Base-by-base conservation (phyloP, 306 rosid genomes). In the Cicer yamashitae region DNA sequence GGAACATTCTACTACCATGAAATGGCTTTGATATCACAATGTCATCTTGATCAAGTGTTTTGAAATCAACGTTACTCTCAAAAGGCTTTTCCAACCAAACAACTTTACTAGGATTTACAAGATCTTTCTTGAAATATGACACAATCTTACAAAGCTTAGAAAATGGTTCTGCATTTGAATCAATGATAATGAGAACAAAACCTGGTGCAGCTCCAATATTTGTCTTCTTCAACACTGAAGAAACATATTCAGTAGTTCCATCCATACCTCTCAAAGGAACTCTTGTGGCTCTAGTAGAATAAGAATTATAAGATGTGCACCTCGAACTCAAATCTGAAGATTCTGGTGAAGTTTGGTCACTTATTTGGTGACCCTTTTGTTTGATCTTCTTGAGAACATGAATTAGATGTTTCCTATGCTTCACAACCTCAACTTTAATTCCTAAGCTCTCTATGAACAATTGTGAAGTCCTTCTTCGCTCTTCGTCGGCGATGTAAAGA, bases 11-110 rank as follows among this genome's bases (percentile, higher is more conserved):
- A 51, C 74, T 69, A 41, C 94, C 94, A 75, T 91, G 97, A 83
- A 93, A 84, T 18, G 96, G 87, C 73, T 84, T 80, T 3, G 87
- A 80, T 51, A 81, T 67, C 45, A 89, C 75, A 34, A 73, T 40
- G 67, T 91, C 97, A 2, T 88, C 76, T 7, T 65, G 80, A 74
- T 84, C 82, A 12, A 64, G 15, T n/a, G 10, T 37, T 45, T 67
- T 69, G 10, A 64, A 46, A 46, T 70, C 73, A 37, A 81, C 22
- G 18, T 39, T 73, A 2, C 50, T 53, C 10, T 60, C 67, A 13
- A 78, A 53, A 12, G 87, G 78, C 53, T 84, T 89, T 10, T 81
- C 82, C 45, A 93, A 83, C 98, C 94, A 93, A 62, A 91, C 90
- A 40, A 90, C 85, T 82, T 50, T 86, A 71, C 90, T 87, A 52